These are phyloP conservation scores for Suillus luteus DNA, from an alignment of 768 basidiomycete genomes.

Conservation along the genomic window DNA sequence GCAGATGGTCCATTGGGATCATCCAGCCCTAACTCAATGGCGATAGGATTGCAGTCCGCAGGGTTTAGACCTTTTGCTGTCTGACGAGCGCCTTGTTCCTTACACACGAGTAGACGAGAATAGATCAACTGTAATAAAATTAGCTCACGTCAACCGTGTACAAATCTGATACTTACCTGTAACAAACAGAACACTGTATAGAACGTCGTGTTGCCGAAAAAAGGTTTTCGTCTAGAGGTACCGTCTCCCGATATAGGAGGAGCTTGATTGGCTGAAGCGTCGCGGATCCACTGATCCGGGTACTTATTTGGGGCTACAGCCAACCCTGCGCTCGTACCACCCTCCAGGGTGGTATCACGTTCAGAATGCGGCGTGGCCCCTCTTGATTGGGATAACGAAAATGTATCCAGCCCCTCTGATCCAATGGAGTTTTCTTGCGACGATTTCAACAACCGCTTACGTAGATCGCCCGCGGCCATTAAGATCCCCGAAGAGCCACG, in stretches of 20 bases:
- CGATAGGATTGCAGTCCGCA: constrained; percentile 75
- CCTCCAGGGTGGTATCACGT: constrained; percentile 12
- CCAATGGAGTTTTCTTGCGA: constrained; percentile 57
- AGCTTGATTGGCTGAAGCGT: constrained; percentile 35
- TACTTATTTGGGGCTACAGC: constrained; percentile 14
- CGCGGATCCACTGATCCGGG: constrained; percentile 64
- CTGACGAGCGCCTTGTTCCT: constrained; percentile 72
- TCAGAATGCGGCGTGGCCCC: constrained; percentile 14
- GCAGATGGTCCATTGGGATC: constrained; percentile 78
- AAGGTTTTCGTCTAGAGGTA: constrained; percentile 49
- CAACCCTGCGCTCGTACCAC: not conserved
- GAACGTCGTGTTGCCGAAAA: constrained; percentile 92
- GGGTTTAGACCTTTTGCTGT: constrained; percentile 67
- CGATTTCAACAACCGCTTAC: constrained; percentile 79
- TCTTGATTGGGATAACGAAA: constrained; percentile 25
- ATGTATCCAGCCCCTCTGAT: constrained; percentile 34
- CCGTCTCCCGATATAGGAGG: constrained; percentile 31
- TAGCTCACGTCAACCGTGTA: constrained; percentile 13
- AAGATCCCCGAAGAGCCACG: constrained; percentile 45
- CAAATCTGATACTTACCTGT: constrained; percentile 54
- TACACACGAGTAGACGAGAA: constrained; percentile 83
- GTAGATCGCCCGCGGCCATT: constrained; percentile 64
- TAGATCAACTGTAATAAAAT: constrained; percentile 71
- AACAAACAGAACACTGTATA: constrained; percentile 87
- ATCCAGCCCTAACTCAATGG: constrained; percentile 81